phyloP scores from a whole-genome alignment of 352 stramenopile species.

The Pythium aquatile region DNA sequence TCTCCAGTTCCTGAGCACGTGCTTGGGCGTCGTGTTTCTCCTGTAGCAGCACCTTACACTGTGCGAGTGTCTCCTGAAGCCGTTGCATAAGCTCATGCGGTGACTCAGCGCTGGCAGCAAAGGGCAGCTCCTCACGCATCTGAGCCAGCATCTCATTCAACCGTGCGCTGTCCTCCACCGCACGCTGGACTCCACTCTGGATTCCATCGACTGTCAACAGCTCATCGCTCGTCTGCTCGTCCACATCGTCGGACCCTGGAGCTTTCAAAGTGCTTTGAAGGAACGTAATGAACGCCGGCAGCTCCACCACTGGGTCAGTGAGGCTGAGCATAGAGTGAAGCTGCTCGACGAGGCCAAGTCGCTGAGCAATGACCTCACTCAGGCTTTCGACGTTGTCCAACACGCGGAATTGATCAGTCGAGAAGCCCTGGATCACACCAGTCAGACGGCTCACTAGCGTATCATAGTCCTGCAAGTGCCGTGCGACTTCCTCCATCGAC shows the following conservation, averaged over 20 bases:
- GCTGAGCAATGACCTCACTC: constrained; percentile 36
- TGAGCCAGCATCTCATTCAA: constrained; percentile 4
- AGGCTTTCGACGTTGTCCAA: constrained; percentile 35
- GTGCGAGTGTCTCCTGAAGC: constrained; percentile 28
- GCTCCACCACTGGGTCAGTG: constrained; percentile 29
- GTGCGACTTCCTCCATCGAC: constrained; percentile 51
- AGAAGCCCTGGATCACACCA: neutral
- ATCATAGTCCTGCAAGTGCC: constrained; percentile 65
- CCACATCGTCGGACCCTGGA: neutral
- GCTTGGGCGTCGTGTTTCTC: constrained; percentile 11
- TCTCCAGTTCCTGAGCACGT: constrained; percentile 21
- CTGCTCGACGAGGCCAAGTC: constrained; percentile 32
- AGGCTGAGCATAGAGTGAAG: constrained; percentile 32
- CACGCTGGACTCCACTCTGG: constrained; percentile 7
- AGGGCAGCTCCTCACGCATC: constrained; percentile 30
- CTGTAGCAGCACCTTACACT: constrained; percentile 15
- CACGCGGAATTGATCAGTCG: neutral
- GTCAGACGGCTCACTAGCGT: constrained; percentile 40
- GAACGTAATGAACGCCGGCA: constrained; percentile 32
- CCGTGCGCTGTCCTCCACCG: neutral
- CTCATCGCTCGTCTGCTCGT: neutral
- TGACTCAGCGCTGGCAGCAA: constrained; percentile 29
- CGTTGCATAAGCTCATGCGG: constrained; percentile 36
- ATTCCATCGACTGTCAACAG: neutral
- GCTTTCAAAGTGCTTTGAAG: constrained; percentile 21